Evolutionary conservation across 1,284 basidiomycete genomes (phyloP), one percentile per base, ranked within the genome.

Genomic region (Paramarasmius palmivorus): DNA sequence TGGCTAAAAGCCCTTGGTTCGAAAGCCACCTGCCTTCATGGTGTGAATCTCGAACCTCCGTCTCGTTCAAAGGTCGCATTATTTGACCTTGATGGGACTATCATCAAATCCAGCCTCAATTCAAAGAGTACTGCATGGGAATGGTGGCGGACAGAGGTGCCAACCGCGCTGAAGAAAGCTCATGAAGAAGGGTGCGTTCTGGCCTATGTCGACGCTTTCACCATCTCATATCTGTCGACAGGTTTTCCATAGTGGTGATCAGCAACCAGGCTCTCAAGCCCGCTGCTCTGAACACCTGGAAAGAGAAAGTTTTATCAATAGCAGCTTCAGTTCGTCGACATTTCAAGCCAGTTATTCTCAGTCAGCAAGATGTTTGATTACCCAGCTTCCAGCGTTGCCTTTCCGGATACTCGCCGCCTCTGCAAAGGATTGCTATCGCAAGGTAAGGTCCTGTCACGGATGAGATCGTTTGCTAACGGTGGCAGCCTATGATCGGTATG

Each of bases 51-150:
- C 5, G 61, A 66, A 4, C 86, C 89, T 0, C 64, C 68, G 14
- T 67, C 72, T 9, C 71, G 69, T 1, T 25, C 72, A 7, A 87
- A 85, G 57, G 79, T 95, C 17, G 90, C 93, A 4, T 80, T 88
- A 5, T 93, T 94, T 61, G 93, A 96, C 65, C 73, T 97, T 4
- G 94, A 97, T 65, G 93, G 92, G 0, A 95, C 93, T 0, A 63
- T 96, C 51, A 93, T 97, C 65, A 82, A 83, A 60, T 80, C 82
- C 2, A 73, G 71, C 37, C 75, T 76, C 41, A 77, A 74, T 72
- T 12, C 73, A 65, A 59, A 67, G 64, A 56, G 66, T 40, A 55
- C 76, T 42, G 65, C 72, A 59, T 95, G 89, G 83, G 76, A 82
- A 57, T 94, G 91, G 88, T 95, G 92, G 92, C 70, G 83, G 58